phyloP scores from a whole-genome alignment of 164 flowering plant species.

The Magnolia officinalis region DNA sequence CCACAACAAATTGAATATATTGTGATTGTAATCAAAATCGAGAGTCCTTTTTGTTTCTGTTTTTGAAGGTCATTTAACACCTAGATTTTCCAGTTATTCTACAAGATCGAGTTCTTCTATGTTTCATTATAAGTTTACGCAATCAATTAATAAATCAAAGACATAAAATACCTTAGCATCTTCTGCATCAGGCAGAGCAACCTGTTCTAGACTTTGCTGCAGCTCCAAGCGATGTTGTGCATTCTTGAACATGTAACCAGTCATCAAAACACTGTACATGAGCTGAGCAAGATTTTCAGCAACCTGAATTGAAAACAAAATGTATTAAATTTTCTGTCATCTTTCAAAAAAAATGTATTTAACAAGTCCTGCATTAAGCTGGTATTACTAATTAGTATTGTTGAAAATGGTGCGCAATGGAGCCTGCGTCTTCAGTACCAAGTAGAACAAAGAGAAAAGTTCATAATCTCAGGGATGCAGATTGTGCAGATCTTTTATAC shows the following conservation, averaged over 20 bases:
- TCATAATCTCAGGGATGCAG: not conserved
- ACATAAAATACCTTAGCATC: conserved; percentile 42
- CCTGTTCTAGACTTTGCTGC: conserved; percentile 93
- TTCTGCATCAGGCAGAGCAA: conserved; percentile 75
- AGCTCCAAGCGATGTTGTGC: conserved; percentile 85
- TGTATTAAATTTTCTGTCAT: not conserved
- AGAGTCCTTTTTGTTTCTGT: too few species aligned
- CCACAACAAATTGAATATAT: too few species aligned
- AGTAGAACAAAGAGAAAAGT: not conserved
- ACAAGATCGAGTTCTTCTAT: not conserved
- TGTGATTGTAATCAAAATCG: too few species aligned
- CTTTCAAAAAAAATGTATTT: not conserved
- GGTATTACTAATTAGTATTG: not conserved
- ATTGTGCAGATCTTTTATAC: too few species aligned
- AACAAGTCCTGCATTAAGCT: not conserved
- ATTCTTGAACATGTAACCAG: conserved; percentile 97
- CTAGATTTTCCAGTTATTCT: not conserved
- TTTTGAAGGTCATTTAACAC: not conserved
- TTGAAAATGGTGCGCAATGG: not conserved
- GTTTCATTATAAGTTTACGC: not conserved
- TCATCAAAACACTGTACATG: conserved; percentile 97
- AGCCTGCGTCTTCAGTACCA: not conserved
- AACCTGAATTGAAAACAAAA: conserved; percentile 49
- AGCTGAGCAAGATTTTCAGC: conserved; percentile 99
- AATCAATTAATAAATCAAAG: not conserved